Base-by-base conservation (phyloP, 2,329 filamentous ascomycete species). In the Aspergillus fructus region DNA sequence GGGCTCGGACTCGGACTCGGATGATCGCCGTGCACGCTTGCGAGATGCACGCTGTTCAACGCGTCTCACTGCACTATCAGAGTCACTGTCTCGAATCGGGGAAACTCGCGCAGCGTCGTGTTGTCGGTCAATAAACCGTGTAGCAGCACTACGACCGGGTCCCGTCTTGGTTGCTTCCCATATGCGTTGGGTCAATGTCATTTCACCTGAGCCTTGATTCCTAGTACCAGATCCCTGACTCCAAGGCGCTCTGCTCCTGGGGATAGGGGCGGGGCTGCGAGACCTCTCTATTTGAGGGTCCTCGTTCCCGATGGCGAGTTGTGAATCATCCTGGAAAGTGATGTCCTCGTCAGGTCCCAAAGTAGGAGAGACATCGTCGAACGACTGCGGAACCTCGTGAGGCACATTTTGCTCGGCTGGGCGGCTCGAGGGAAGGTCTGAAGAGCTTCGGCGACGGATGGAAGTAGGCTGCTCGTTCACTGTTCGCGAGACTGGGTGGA, bases 101-200 rank as follows among this genome's bases (percentile, higher is more conserved):
- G 72, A 75, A 5, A 77, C 64, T 27, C 69, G 67, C 3, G 58
- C 55, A 13, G 74, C 73, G 43, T 67, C 64, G 4, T 50, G 55
- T 56, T 77, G 75, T 1, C 68, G 72, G 55, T 76, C 71, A 23
- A 76, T 71, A 48, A 76, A 73, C 7, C 68, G 62, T 21, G 59
- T 55, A 7, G 56, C 64, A 5, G 53, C 37, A n/a, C 17, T 37
- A 21, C 45, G 24, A 9, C 37, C 33, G 13, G 49, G 43, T 17
- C 15, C 40, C 4, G 23, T 39, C 21, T 58, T 47, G 39, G 40
- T 27, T 33, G 54, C 51, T 17, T 56, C 49, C 59, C 49, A 62
- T 33, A 62, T 19, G n/a, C 58, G 55, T 24, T 51, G 17, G 21
- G 40, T 60, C 23, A 46, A 23, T 8, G 51, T 41, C 13, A n/a